Conservation (phyloP, 345 rosid species). For the Jatropha curcas region DNA sequence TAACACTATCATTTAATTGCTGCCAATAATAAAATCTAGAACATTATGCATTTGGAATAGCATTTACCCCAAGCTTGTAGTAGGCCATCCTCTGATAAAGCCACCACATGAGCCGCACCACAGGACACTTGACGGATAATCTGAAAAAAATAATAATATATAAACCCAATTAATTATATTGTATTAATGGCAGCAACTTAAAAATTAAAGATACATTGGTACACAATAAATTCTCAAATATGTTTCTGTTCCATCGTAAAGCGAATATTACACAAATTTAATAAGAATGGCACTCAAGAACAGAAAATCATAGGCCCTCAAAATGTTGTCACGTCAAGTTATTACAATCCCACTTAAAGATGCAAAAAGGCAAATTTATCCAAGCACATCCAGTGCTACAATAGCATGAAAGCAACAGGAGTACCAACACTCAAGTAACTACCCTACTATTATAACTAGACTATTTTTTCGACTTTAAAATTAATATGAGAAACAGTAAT, state of each 20-base stretch:
- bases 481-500: background rate
- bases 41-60: background rate
- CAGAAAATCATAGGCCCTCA: background rate
- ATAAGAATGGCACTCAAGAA: background rate
- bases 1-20: background rate
- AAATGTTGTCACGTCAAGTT: background rate
- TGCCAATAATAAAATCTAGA: conserved; percentile 2
- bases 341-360: background rate
- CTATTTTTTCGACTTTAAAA: background rate
- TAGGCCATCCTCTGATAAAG: conserved; percentile 82
- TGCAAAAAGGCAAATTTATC: background rate
- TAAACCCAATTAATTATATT: background rate
- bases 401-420: background rate
- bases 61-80: conserved; percentile 92
- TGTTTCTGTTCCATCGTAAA: too few species aligned
- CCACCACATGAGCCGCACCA: conserved; percentile 92
- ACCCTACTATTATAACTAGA: background rate
- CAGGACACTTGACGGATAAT: conserved; percentile 76
- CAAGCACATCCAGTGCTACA: background rate
- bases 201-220: background rate
- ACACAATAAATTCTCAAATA: background rate
- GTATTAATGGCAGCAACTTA: background rate
- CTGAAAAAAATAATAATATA: conserved; percentile 35
- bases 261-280: background rate
- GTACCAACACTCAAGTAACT: too few species aligned